Base-by-base conservation (phyloP, 768 basidiomycete genomes). In the Dendrothele bispora region DNA sequence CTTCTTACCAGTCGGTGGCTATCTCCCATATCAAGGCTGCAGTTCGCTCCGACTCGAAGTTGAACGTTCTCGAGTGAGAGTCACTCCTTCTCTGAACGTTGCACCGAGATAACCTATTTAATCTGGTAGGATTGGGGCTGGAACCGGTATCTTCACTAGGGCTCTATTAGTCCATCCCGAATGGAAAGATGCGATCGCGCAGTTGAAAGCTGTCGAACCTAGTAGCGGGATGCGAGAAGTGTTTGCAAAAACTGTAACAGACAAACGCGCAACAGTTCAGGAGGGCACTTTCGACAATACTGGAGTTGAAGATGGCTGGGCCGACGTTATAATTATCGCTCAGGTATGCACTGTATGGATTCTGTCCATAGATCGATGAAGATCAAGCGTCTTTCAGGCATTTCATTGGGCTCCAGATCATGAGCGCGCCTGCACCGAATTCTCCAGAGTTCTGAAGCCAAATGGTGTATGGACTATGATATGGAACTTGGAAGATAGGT, bases 341-440 rank as follows among this genome's bases (percentile, higher is more conserved):
- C 88, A 89, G 75, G 86, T 83, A 55, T 15, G 60, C 49, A 12
- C 14, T 12, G 27, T 5, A 21, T 39, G 30, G n/a, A 10, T 32
- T 32, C 10, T 10, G n/a, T 32, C n/a, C n/a, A n/a, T n/a, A n/a
- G n/a, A n/a, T 10, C n/a, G 30, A 32, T 10, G n/a, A 32, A n/a
- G 10, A 32, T 10, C 28, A 5, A 32, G 32, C 24, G 39, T 48
- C 7, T 34, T 48, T 20, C 61, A 95, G 84, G 95, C 95, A 14
- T 97, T 86, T 64, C 95, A 98, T 69, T 98, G 95, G 95, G 89
- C 88, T 52, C 86, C 86, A 8, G 80, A 94, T 61, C 86, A 83
- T 60, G 77, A 82, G 38, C 72, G 70, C 43, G 91, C 94, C 1
- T 75, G 80, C 17, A 66, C 66, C 0, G 94, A 97, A 61, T 89